A percentile compares a stretch with the other conserved stretches of the same genome.
Evolutionary conservation across 2,329 filamentous ascomycete genomes (phyloP).

Genomic region (Paramyrothecium roridum): DNA sequence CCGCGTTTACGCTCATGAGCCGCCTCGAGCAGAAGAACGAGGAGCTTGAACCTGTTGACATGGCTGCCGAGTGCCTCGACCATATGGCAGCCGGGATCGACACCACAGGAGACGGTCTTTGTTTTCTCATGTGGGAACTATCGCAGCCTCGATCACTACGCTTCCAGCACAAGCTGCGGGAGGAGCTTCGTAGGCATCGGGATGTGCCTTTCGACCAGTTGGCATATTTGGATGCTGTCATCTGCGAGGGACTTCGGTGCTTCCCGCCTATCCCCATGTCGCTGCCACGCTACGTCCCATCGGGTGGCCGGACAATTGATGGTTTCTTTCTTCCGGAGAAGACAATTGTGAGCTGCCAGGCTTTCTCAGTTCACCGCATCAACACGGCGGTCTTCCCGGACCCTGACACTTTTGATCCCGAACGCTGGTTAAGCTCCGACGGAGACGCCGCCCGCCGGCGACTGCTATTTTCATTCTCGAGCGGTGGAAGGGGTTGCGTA

Average conservation of each 20-base stretch:
- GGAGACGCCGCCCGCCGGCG: slow-evolving; percentile 69
- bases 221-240: slow-evolving; percentile 59
- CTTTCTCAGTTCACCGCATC: slow-evolving; percentile 57
- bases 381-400: slow-evolving; percentile 70
- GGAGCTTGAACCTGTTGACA: slow-evolving; percentile 48
- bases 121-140: slow-evolving; percentile 69
- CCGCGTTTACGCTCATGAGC: slow-evolving; percentile 55
- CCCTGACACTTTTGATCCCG: slow-evolving; percentile 74
- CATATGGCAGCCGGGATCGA: slow-evolving; percentile 72
- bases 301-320: slow-evolving; percentile 51
- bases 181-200: slow-evolving; percentile 45
- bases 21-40: slow-evolving; percentile 51
- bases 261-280: slow-evolving; percentile 67
- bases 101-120: slow-evolving; percentile 66
- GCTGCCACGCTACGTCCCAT: slow-evolving; percentile 57
- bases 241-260: slow-evolving; percentile 59
- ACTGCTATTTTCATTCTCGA: slow-evolving; percentile 63
- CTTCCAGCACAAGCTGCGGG: slow-evolving; percentile 49
- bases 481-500: slow-evolving; percentile 62
- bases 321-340: slow-evolving; percentile 49
- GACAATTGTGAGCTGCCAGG: slow-evolving; percentile 59
- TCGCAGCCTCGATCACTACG: slow-evolving; percentile 53
- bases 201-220: slow-evolving; percentile 44
- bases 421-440: slow-evolving; percentile 74
- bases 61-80: slow-evolving; percentile 67